Conservation (phyloP, 495 filamentous ascomycete genomes). For the Aspergillus sparsus region DNA sequence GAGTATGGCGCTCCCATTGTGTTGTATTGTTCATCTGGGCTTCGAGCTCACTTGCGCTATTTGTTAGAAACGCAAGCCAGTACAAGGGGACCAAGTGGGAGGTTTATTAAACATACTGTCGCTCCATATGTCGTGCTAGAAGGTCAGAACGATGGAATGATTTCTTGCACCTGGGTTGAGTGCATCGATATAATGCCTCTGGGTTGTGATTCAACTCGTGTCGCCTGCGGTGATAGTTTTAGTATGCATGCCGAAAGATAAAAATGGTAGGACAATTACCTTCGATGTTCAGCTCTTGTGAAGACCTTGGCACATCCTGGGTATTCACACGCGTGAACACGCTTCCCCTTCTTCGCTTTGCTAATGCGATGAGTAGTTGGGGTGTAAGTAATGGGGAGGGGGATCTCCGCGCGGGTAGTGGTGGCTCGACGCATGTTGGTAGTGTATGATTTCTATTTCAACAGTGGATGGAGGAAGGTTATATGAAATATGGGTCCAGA, state of each 20-base stretch:
- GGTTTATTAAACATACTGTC: slow-evolving; percentile 63
- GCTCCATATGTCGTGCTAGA: slow-evolving; percentile 74
- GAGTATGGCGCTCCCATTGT: slow-evolving; percentile 37
- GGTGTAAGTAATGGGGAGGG: slow-evolving; percentile 55
- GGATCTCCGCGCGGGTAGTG: slow-evolving; percentile 26
- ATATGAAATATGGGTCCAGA: not conserved
- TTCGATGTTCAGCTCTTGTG: slow-evolving; percentile 82
- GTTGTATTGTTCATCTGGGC: slow-evolving; percentile 36
- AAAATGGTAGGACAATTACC: no score
- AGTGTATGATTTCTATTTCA: slow-evolving; percentile 1
- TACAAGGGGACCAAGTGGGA: not conserved
- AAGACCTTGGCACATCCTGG: slow-evolving; percentile 67
- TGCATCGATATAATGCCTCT: slow-evolving; percentile 66
- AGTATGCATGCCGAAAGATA: not conserved
- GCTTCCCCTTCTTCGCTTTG: slow-evolving; percentile 80
- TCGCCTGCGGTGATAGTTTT: slow-evolving; percentile 53
- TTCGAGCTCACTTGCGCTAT: slow-evolving; percentile 39
- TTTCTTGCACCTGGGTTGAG: slow-evolving; percentile 68
- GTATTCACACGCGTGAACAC: slow-evolving; percentile 70
- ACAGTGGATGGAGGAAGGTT: slow-evolving; percentile 9
- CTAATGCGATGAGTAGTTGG: slow-evolving; percentile 75
- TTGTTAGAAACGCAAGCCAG: not conserved
- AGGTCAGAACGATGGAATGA: slow-evolving; percentile 81
- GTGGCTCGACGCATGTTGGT: slow-evolving; percentile 33
- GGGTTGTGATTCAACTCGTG: slow-evolving; percentile 85